Evolutionary conservation across 768 basidiomycete genomes (phyloP).

Genomic region (Russula virescens): DNA sequence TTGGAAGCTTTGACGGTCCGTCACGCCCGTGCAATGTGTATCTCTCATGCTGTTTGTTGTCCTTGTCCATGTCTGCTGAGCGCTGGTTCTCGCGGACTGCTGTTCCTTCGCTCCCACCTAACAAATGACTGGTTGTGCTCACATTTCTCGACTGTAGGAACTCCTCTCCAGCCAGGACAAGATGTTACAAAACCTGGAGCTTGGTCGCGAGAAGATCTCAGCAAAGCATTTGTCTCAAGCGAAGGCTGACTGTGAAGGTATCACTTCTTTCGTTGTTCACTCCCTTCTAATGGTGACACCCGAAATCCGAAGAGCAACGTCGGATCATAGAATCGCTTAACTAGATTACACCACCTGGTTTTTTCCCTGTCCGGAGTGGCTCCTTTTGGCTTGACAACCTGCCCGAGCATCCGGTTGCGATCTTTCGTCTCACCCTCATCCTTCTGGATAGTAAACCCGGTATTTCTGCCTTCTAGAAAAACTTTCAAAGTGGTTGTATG

Average conservation of each 20-base stretch:
- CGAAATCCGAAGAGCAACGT: conserved; percentile 10
- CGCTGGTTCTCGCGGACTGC: neutral
- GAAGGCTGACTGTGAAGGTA: conserved; percentile 20
- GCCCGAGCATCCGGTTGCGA: neutral
- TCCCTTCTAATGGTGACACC: neutral
- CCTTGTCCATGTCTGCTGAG: neutral
- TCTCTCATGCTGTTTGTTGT: neutral
- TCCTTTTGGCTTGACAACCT: neutral
- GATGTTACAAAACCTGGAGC: neutral
- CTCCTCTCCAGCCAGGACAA: conserved; percentile 3
- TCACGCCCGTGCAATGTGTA: neutral
- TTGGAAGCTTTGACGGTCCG: conserved; percentile 13
- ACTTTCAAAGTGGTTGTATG: neutral
- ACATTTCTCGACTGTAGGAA: neutral
- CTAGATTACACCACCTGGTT: neutral
- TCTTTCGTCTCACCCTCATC: neutral
- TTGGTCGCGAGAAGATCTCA: conserved; percentile 12
- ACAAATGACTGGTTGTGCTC: neutral
- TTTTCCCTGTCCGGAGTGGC: neutral
- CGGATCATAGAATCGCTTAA: neutral
- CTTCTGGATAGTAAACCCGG: neutral
- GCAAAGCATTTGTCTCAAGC: conserved; percentile 1
- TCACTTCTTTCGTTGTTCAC: neutral
- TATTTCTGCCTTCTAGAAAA: neutral
- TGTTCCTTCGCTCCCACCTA: neutral